Percentiles rank a stretch among this genome's conserved stretches.
These are phyloP conservation scores for Coniochaeta hoffmannii DNA, from an alignment of 2,329 filamentous ascomycete species.

Conservation along the genomic window DNA sequence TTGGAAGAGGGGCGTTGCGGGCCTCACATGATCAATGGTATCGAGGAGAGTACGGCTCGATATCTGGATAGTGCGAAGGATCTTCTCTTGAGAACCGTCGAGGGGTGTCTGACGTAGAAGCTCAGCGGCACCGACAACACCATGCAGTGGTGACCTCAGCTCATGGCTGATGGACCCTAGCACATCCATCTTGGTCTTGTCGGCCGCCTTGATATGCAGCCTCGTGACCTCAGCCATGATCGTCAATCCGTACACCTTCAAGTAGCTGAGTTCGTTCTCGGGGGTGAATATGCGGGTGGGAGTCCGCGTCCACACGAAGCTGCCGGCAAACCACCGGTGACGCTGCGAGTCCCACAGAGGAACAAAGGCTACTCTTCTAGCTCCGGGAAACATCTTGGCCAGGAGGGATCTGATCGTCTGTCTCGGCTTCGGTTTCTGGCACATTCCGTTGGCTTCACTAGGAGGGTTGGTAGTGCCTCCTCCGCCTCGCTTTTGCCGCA, in stretches of 20 bases:
- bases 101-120: constrained; percentile 44
- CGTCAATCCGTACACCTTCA: constrained; percentile 43
- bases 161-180: constrained; percentile 56
- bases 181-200: constrained; percentile 48
- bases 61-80: constrained; percentile 40
- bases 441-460: background rate
- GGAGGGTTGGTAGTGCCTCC: background rate
- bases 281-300: constrained; percentile 34
- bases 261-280: constrained; percentile 41
- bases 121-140: constrained; percentile 47
- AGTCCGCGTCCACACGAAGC: constrained; percentile 39
- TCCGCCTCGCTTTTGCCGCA: constrained; percentile 10
- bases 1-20: constrained; percentile 12
- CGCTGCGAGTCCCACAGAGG: constrained; percentile 34
- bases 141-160: constrained; percentile 52
- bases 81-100: constrained; percentile 35
- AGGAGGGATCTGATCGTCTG: constrained; percentile 22
- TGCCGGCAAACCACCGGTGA: constrained; percentile 40
- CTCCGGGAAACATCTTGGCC: constrained; percentile 28
- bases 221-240: constrained; percentile 50
- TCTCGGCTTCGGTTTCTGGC: background rate
- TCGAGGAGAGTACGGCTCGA: constrained; percentile 45
- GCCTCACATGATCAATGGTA: constrained; percentile 48
- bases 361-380: constrained; percentile 37
- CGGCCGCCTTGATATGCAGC: constrained; percentile 26